These are phyloP conservation scores for Lyophyllum atratum DNA, from an alignment of 768 basidiomycete genomes.

Conservation along the genomic window DNA sequence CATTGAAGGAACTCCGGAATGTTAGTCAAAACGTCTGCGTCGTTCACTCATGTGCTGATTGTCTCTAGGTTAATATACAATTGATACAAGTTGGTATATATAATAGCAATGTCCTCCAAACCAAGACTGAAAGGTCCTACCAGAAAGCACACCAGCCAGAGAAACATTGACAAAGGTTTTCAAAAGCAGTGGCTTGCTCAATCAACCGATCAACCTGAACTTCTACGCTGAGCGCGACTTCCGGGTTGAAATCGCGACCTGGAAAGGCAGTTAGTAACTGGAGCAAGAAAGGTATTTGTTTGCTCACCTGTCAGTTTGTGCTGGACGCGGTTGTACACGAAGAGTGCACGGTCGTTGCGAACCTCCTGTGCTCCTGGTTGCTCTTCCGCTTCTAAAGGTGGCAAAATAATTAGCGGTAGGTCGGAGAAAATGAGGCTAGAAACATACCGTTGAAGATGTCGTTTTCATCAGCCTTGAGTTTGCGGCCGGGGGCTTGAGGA, in stretches of 20 bases:
- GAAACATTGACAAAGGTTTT: conserved; percentile 97
- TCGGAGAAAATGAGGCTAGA: background rate
- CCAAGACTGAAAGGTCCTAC: conserved; percentile 31
- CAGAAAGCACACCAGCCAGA: conserved; percentile 94
- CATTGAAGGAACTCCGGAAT: no score
- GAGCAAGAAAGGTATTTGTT: background rate
- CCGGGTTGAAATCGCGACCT: conserved; percentile 95
- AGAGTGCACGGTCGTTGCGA: conserved; percentile 86
- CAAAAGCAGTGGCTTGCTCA: conserved; percentile 87
- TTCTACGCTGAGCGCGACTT: conserved; percentile 68
- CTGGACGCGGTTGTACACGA: conserved; percentile 93
- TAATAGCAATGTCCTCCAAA: background rate
- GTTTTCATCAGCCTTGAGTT: conserved; percentile 88
- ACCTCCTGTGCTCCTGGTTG: conserved; percentile 77
- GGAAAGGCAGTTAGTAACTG: background rate
- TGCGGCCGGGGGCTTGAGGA: conserved; percentile 79
- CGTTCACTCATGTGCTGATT: background rate
- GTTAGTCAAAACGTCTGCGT: no score
- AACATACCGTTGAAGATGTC: conserved; percentile 86
- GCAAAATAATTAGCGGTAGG: background rate
- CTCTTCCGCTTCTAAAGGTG: conserved; percentile 39
- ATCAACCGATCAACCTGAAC: conserved; percentile 93
- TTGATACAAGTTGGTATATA: background rate
- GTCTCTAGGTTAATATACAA: background rate
- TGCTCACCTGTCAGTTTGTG: conserved; percentile 86